Base-by-base conservation (phyloP, 495 filamentous ascomycete species). In the Lichina pygmaea region DNA sequence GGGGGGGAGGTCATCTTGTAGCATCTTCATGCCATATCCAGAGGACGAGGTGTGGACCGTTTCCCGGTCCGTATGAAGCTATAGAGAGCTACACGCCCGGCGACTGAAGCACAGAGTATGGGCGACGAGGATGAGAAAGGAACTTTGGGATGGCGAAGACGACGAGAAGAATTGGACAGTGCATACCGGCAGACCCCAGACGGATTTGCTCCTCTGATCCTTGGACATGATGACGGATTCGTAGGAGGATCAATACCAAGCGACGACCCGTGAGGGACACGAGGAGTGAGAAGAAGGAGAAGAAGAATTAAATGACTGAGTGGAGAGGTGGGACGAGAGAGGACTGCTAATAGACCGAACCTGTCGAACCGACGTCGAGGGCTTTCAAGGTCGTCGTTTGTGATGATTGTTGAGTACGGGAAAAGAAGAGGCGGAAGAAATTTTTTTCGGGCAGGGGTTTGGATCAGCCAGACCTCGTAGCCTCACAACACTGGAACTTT, bases 171-270 rank as follows among this genome's bases (percentile, higher is more conserved):
- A 24, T 24, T 24, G 24, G 24, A 24, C 24, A 24, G 4, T 24
- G 24, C 64, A 60, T 62, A 66, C 61, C 57, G 77, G 84, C 83
- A 93, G 89, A 71, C 85, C 85, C 73, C 92, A 65, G 60, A 86
- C 68, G 64, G 74, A 67, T 78, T 85, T 82, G 50, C 80, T 81
- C 59, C 60, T 58, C 50, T 49, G 55, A 41, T 60, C 52, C 52
- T 62, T 56, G 57, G 58, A 61, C 54, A 58, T 58, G 61, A 64
- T 61, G 62, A 58, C 42, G 60, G 61, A 32, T 56, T 60, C 62
- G 24, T 24, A 24, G 24, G 24, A 24, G 10, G 36, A 39, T 39
- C 13, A 39, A 39, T 60, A 65, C 64, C 62, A 65, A 62, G 62
- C 58, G 47, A 47, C 47, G 54, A 54, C 60, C 43, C 49, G 50